These are phyloP conservation scores for Serpula lacrymans DNA, from an alignment of 768 basidiomycete species.

Conservation along the genomic window DNA sequence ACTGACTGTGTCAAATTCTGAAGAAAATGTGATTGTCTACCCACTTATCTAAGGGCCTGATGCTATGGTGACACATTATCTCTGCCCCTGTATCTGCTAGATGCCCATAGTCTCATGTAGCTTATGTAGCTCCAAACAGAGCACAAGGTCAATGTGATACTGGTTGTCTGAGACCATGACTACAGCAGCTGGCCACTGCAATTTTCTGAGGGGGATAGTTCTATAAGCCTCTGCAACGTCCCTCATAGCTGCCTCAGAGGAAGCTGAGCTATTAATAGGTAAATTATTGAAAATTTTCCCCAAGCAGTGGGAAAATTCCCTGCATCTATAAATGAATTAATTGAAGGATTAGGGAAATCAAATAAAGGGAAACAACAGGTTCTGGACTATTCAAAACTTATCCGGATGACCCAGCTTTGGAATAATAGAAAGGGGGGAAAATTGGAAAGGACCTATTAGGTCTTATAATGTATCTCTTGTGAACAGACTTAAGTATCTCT, in stretches of 20 bases:
- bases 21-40: constrained; percentile 30
- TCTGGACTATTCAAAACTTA: constrained; percentile 15
- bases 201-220: constrained; percentile 17
- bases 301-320: constrained; percentile 37
- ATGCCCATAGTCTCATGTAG: constrained; percentile 22
- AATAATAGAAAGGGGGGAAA: constrained; percentile 14
- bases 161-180: constrained; percentile 9
- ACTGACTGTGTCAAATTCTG: constrained; percentile 15
- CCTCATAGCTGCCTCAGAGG: constrained; percentile 33
- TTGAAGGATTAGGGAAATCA: not conserved
- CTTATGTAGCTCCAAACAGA: constrained; percentile 22
- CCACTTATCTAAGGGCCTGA: constrained; percentile 29
- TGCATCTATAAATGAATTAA: constrained; percentile 14
- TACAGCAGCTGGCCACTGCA: constrained; percentile 22
- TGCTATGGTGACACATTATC: constrained; percentile 19
- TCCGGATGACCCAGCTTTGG: constrained; percentile 14
- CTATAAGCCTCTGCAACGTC: constrained; percentile 27
- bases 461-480: not conserved
- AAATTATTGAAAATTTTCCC: constrained; percentile 37
- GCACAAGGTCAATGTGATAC: constrained; percentile 23
- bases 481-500: constrained; percentile 17
- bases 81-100: constrained; percentile 25
- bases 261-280: constrained; percentile 24
- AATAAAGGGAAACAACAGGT: constrained; percentile 16
- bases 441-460: constrained; percentile 15